Percentiles rank a stretch among this genome's conserved stretches.
Evolutionary conservation across 192 early-diverging fungal species (phyloP).

Genomic region (Cetraspora pellucida): DNA sequence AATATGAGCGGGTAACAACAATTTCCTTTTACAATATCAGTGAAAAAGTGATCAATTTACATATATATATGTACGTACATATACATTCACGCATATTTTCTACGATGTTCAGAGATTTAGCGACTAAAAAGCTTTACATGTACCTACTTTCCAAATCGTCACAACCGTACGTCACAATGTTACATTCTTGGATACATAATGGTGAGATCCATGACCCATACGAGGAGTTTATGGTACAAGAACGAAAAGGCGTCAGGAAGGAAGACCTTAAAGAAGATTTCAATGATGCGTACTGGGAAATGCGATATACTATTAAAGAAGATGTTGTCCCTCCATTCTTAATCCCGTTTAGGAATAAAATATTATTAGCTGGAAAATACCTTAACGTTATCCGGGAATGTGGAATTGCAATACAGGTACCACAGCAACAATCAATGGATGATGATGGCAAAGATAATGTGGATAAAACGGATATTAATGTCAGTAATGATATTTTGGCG

Average conservation of each 20-base stretch:
- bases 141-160: slow-evolving; percentile 77
- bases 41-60: no score
- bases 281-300: slow-evolving; percentile 84
- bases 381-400: slow-evolving; percentile 91
- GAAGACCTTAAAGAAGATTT: slow-evolving; percentile 73
- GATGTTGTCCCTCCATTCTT: slow-evolving; percentile 77
- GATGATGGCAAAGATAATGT: slow-evolving; percentile 25
- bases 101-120: slow-evolving; percentile 58
- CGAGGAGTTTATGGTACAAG: slow-evolving; percentile 92
- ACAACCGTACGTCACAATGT: slow-evolving; percentile 81
- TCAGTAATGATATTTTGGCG: slow-evolving; percentile 52
- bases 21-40: no score
- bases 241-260: slow-evolving; percentile 61
- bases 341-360: slow-evolving; percentile 72
- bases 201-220: slow-evolving; percentile 89
- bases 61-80: background rate
- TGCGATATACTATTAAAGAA: slow-evolving; percentile 69
- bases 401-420: slow-evolving; percentile 52
- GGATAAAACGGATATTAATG: slow-evolving; percentile 34
- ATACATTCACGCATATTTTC: background rate
- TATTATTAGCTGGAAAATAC: slow-evolving; percentile 92
- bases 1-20: slow-evolving; percentile 62
- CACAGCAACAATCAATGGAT: slow-evolving; percentile 38
- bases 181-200: slow-evolving; percentile 85
- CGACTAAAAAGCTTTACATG: slow-evolving; percentile 74